phyloP scores from a whole-genome alignment of 176 grass and related monocot genomes.

The Triticum urartu region DNA sequence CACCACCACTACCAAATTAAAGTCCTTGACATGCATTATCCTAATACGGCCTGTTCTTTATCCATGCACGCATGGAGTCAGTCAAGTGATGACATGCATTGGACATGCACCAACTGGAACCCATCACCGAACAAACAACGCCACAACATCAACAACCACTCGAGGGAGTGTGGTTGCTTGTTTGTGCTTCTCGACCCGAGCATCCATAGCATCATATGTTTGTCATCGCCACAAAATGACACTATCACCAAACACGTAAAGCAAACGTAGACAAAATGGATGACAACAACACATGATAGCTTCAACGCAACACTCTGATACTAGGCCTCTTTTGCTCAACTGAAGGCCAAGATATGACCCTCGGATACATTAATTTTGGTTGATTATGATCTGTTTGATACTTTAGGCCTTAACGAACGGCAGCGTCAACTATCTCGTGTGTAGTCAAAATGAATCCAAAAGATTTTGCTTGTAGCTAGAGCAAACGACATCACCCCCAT shows the following conservation, averaged over 20 bases:
- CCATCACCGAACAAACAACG: not conserved
- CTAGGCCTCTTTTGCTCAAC: not conserved
- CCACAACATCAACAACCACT: slow-evolving; percentile 9
- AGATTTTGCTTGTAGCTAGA: no score
- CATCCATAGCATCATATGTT: not conserved
- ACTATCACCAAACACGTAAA: not conserved
- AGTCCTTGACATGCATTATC: not conserved
- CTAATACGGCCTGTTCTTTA: no score
- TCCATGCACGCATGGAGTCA: no score
- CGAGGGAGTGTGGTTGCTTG: not conserved
- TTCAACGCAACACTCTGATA: not conserved
- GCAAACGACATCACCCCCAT: no score
- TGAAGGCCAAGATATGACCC: not conserved
- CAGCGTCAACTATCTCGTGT: no score
- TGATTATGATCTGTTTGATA: no score
- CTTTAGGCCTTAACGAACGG: no score
- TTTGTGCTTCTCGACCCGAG: slow-evolving; percentile 18
- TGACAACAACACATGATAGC: not conserved
- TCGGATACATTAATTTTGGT: no score
- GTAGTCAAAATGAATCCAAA: no score
- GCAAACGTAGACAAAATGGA: not conserved
- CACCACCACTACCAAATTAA: slow-evolving; percentile 40
- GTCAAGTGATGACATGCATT: no score
- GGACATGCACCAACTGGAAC: no score
- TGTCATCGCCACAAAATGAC: not conserved